These are phyloP conservation scores for Curvularia sp. DNA, from an alignment of 2,329 filamentous ascomycete genomes.

Conservation along the genomic window DNA sequence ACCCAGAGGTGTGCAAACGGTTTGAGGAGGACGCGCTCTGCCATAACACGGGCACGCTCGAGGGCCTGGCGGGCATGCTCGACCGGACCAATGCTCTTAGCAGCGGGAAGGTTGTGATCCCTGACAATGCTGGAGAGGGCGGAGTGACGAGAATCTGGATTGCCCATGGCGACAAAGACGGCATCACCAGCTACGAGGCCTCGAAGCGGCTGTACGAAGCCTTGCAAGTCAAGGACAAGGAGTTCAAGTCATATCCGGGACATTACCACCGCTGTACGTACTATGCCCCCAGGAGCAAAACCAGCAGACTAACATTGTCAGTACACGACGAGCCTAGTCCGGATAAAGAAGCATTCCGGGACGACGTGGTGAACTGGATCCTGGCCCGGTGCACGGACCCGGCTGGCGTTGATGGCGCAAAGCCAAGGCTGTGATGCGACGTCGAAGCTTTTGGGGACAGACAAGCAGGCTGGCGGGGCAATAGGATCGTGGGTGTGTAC, in stretches of 20 bases:
- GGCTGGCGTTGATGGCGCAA: conserved; percentile 39
- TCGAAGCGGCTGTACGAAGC: conserved; percentile 69
- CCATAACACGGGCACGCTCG: conserved; percentile 86
- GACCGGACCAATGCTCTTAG: conserved; percentile 72
- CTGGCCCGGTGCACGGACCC: conserved; percentile 43
- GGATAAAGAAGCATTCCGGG: conserved; percentile 45
- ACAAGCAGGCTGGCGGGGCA: conserved; percentile 15
- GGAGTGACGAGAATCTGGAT: conserved; percentile 73
- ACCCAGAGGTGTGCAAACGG: conserved; percentile 67
- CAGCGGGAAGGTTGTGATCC: conserved; percentile 59
- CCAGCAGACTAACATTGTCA: conserved; percentile 28
- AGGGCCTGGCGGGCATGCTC: conserved; percentile 77
- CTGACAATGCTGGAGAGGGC: conserved; percentile 55
- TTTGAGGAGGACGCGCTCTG: conserved; percentile 72
- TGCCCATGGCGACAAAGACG: conserved; percentile 78
- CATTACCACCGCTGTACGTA: conserved; percentile 73
- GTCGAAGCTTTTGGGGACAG: conserved; percentile 10
- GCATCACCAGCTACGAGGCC: conserved; percentile 69
- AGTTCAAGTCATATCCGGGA: conserved; percentile 76
- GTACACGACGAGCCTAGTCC: conserved; percentile 50
- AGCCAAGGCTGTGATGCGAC: conserved; percentile 43
- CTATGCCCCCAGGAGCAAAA: not conserved
- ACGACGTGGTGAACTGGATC: conserved; percentile 49
- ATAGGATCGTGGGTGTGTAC: conserved; percentile 13
- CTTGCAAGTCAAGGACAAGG: conserved; percentile 68